A percentile compares a stretch with the other conserved stretches of the same genome.
phyloP scores from a whole-genome alignment of 1,139 yeast species.

The Lodderomyces theae region DNA sequence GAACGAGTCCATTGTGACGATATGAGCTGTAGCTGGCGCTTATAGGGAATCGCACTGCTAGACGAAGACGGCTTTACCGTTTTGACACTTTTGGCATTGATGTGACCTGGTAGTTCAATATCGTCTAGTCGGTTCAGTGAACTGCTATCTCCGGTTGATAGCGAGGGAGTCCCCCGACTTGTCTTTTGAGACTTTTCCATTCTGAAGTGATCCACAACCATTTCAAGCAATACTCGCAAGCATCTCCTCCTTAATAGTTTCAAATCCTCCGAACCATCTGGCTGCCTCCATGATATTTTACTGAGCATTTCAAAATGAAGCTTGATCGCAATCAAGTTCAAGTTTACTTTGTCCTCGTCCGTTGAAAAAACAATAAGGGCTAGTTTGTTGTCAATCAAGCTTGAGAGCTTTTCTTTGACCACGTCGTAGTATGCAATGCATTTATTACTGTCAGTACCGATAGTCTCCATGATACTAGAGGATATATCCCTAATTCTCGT shows the following conservation, averaged over 20 bases:
- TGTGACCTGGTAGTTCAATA: conserved; percentile 39
- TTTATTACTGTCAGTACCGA: neutral
- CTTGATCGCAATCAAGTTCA: conserved; percentile 28
- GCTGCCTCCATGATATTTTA: conserved; percentile 16
- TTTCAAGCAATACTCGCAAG: conserved; percentile 16
- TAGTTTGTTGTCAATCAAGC: conserved; percentile 25
- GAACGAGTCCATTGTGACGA: conserved; percentile 12
- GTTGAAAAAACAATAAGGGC: conserved; percentile 25
- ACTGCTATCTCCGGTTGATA: neutral
- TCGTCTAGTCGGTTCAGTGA: conserved; percentile 29
- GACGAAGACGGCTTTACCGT: conserved; percentile 9
- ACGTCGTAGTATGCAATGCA: conserved; percentile 14
- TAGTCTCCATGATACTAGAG: conserved; percentile 1
- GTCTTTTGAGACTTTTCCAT: conserved; percentile 9
- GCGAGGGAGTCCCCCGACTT: neutral
- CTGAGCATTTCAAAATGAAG: conserved; percentile 28
- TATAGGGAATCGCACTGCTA: conserved; percentile 3
- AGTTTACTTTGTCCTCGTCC: conserved; percentile 32
- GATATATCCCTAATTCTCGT: conserved; percentile 6
- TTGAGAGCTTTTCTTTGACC: conserved; percentile 22
- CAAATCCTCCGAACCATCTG: conserved; percentile 5
- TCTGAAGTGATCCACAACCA: conserved; percentile 18
- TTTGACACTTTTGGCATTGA: conserved; percentile 32
- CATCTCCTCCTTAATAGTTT: conserved; percentile 14
- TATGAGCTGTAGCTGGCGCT: conserved; percentile 11